Base-by-base conservation (phyloP, 352 stramenopile genomes). In the Pythium utonaiense region DNA sequence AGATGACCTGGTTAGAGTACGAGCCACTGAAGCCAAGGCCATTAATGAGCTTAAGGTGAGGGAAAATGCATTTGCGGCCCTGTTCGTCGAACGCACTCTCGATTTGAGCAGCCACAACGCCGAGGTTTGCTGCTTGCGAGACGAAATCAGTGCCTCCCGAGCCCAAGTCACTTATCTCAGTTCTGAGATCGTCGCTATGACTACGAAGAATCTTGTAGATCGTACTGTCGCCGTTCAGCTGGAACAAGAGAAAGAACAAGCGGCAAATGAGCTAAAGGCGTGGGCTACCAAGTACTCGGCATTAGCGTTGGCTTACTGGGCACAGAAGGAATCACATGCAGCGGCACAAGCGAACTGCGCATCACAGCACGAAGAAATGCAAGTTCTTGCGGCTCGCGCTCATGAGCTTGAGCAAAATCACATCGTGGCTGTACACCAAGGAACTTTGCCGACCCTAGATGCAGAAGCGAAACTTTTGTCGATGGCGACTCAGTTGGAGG, bases 91-190 rank as follows among this genome's bases (percentile, higher is more conserved):
- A 8, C 33, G 53, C 2, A 62, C 48, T 1, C 57, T 67, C 2
- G 60, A 67, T 34, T 27, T 60, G 31, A 63, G 22, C 34, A 45
- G 51, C 14, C 61, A 63, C 54, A 63, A 59, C 61, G 53, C 56
- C 24, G 60, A 73, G 22, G 45, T 67, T 4, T 67, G 61, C 50
- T 48, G 53, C 40, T 13, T 80, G 9, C 53, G 55, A 30, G 40
- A 47, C 27, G 60, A 75, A 24, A 27, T 77, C 12, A 51, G 51
- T 6, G 36, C 38, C 0, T 24, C 36, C 1, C 41, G 64, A 25
- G 34, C 24, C 0, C 52, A 45, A 6, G 10, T 64, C 0, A 36
- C 34, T 6, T 34, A 59, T 5, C 30, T 60, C 1, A 54, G 30
- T 12, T 17, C 42, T 2, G 42, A 65, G 27, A 45, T 71, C 6